Percentiles rank a stretch among this genome's conserved stretches.
These are phyloP conservation scores for Kuraishia molischiana DNA, from an alignment of 805 yeast species.

Conservation along the genomic window DNA sequence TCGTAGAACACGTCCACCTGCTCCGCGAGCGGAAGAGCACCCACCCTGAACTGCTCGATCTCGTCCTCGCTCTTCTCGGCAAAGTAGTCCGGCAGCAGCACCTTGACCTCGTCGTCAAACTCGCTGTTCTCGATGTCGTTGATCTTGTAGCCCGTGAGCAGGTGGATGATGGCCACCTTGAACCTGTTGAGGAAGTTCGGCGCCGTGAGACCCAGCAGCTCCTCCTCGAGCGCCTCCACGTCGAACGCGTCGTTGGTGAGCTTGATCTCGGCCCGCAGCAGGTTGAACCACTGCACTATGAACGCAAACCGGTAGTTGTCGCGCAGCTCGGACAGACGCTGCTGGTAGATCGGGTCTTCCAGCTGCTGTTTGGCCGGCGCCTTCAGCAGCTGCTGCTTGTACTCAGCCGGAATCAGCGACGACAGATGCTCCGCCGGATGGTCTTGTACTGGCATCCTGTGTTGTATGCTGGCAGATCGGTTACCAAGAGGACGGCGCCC, in stretches of 20 bases:
- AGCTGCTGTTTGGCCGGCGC: constrained; percentile 27
- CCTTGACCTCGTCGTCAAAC: constrained; percentile 16
- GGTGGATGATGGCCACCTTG: constrained; percentile 29
- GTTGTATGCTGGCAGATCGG: neutral
- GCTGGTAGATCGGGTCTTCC: constrained; percentile 25
- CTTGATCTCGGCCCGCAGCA: constrained; percentile 40
- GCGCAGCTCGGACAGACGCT: constrained; percentile 21
- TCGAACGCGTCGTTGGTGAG: constrained; percentile 44
- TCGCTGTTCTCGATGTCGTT: constrained; percentile 12
- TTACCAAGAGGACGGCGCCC: too few relatives aligned
- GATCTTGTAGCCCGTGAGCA: constrained; percentile 25
- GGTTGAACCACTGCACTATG: constrained; percentile 46
- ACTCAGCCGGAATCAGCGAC: constrained; percentile 22
- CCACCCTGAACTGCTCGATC: constrained; percentile 22
- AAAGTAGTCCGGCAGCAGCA: constrained; percentile 6
- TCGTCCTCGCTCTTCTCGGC: constrained; percentile 8
- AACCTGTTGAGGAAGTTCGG: constrained; percentile 31
- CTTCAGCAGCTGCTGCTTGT: constrained; percentile 22
- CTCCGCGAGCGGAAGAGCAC: constrained; percentile 29
- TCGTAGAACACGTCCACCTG: constrained; percentile 39
- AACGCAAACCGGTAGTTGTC: constrained; percentile 26
- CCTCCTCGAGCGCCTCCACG: constrained; percentile 53
- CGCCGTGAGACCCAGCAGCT: constrained; percentile 36
- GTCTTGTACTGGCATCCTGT: neutral
- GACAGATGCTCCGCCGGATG: constrained; percentile 24